Evolutionary conservation across 2,329 filamentous ascomycete species (phyloP), one percentile per base, ranked within the genome.

Genomic region (Ophiostoma sp.): DNA sequence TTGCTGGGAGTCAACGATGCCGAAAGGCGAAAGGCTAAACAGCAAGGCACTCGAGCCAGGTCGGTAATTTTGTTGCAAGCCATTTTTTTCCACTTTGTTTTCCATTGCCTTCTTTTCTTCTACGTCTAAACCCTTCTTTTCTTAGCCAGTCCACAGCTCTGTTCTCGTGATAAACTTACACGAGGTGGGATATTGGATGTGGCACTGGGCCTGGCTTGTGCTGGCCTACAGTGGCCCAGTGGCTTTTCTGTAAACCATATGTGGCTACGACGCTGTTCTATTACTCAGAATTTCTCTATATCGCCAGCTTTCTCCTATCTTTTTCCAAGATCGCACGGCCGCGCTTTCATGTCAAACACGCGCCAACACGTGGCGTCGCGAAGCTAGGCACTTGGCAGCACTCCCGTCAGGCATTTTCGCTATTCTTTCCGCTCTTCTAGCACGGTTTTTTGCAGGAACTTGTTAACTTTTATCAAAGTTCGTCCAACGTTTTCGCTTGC

Each of bases 351-450:
- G 57, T 39, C 39, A 66, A 66, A 25, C 15, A 25, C 63, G 61
- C 61, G 36, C 63, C 63, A 66, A 48, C 63, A 66, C 63, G 39
- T 22, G 36, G 39, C 36, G 39, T 48, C 39, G 36, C 22, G 63
- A 42, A 42, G 63, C 36, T 31, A 66, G 39, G 22, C 36, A 66
- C 63, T 66, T 66, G 63, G 63, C 63, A 31, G 11, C 17, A 7
- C 25, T 48, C 63, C 19, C 11, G 39, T 66, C 63, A 31, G 63
- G 63, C 63, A 22, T 63, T n/a, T 39, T 57, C 2, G 19, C 33
- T 42, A 19, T 31, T 22, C 12, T 39, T 22, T 33, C 33, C 15
- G 22, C 15, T n/a, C 28, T 17, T 63, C 33, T 22, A 63, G 57
- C 31, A n/a, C 5, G 15, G 1, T 15, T 42, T 36, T 22, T 8